Evolutionary conservation across 2,329 filamentous ascomycete genomes (phyloP), one percentile per base, ranked within the genome.

Genomic region (Penicillium sp.): DNA sequence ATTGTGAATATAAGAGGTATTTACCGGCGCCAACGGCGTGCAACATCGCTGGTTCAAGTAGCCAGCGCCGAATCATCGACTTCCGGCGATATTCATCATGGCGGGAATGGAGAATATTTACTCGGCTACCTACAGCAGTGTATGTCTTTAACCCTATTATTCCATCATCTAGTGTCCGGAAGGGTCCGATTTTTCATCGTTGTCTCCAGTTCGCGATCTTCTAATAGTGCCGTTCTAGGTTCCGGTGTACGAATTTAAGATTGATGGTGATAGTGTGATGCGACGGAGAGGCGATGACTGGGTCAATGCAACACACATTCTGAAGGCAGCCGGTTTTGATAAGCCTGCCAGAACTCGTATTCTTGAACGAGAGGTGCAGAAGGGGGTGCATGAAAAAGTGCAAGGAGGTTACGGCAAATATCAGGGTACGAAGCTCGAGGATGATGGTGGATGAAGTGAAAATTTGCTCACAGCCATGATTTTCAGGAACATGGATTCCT

Each of bases 261-360:
- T 95, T 64, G 90, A 87, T 33, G 81, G 79, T 61, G 90, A 95
- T 69, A 90, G 96, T 89, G 89, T 97, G 60, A 99, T 99, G 94
- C 88, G 94, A 72, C 85, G 94, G 46, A 86, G 93, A 54, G 83
- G 85, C 48, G 94, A 99, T 73, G 86, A 97, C 74, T 99, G 93
- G 91, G 94, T 99, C 76, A 99, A 99, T 79, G 94, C 94, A n/a
- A 99, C 94, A 49, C 94, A 99, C 70, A 97, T 99, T 54, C 79
- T 99, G 45, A 99, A 99, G 70, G 90, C 95, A 38, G 94, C 94
- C 57, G 93, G 93, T 51, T 96, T 96, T 68, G 94, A 99, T 74
- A 99, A 99, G 74, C 94, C 94, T 2, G 90, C 93, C 12, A 83
- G 94, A 69, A 99, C 94, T 38, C 85, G 94, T 58, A 97, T 99